Evolutionary conservation across 345 rosid species (phyloP).

Genomic region (Pistacia vera): DNA sequence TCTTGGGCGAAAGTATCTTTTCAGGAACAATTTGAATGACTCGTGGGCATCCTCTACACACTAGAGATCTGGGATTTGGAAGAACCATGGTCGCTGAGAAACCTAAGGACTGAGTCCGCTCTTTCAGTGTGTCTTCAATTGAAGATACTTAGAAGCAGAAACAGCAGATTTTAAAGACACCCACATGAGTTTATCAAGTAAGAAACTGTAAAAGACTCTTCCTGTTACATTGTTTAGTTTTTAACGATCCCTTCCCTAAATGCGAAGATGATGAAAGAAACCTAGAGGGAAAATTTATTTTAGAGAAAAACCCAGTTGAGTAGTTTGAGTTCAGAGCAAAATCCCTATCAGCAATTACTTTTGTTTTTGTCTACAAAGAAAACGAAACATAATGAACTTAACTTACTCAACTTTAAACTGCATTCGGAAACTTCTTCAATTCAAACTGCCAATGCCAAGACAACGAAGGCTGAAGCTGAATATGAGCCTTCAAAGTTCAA

Average conservation of each 20-base stretch:
- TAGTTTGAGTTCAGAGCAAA: background rate
- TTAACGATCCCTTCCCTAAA: no score
- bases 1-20: constrained; percentile 15
- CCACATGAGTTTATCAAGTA: constrained; percentile 8
- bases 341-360: background rate
- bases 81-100: constrained; percentile 14
- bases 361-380: background rate
- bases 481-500: no score
- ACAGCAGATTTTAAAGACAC: constrained; percentile 17
- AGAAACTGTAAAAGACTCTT: background rate
- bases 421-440: no score
- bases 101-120: constrained; percentile 1
- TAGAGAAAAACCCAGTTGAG: background rate
- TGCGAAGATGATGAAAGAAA: background rate
- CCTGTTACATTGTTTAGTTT: background rate
- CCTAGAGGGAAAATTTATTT: background rate
- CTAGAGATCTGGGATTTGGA: constrained; percentile 12
- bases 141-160: constrained; percentile 16
- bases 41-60: background rate
- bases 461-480: no score
- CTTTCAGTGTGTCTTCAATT: background rate
- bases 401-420: no score
- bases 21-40: background rate
- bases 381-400: background rate
- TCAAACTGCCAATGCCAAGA: no score